A percentile compares a stretch with the other conserved stretches of the same genome.
phyloP scores from a whole-genome alignment of 2,329 filamentous ascomycete species.

The Trichophyton mentagrophytes region DNA sequence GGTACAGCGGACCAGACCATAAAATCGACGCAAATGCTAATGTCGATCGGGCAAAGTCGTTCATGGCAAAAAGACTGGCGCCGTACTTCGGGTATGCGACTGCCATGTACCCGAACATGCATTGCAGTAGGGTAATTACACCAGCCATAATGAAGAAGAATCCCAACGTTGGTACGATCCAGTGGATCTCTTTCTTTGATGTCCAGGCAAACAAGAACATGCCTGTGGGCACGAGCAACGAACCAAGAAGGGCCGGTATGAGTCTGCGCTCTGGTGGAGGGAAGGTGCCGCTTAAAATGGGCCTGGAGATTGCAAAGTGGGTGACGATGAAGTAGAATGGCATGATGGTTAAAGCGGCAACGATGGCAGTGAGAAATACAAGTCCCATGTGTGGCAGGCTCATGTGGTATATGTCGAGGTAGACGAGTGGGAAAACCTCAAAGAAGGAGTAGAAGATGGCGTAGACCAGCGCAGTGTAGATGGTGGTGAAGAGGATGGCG shows the following conservation, averaged over 20 bases:
- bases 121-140: constrained; percentile 11
- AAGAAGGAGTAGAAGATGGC: constrained; percentile 15
- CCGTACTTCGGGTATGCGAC: constrained; percentile 23
- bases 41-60: constrained; percentile 19
- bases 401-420: constrained; percentile 1
- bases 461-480: constrained; percentile 14
- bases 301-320: background rate
- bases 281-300: constrained; percentile 11
- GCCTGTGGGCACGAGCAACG: constrained; percentile 11
- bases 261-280: constrained; percentile 12
- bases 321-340: constrained; percentile 1
- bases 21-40: background rate
- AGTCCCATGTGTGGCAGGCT: background rate
- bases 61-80: constrained; percentile 32
- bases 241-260: constrained; percentile 11
- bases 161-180: constrained; percentile 38
- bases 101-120: constrained; percentile 19
- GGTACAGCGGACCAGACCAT: background rate
- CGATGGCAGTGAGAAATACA: constrained; percentile 11
- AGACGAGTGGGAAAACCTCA: constrained; percentile 16
- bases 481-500: constrained; percentile 4
- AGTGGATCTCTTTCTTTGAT: constrained; percentile 20
- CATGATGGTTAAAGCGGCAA: constrained; percentile 10
- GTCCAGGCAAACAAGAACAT: constrained; percentile 15
- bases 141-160: constrained; percentile 35